A percentile compares a stretch with the other conserved stretches of the same genome.
Evolutionary conservation across 768 basidiomycete genomes (phyloP).

Genomic region (Crucibulum laeve): DNA sequence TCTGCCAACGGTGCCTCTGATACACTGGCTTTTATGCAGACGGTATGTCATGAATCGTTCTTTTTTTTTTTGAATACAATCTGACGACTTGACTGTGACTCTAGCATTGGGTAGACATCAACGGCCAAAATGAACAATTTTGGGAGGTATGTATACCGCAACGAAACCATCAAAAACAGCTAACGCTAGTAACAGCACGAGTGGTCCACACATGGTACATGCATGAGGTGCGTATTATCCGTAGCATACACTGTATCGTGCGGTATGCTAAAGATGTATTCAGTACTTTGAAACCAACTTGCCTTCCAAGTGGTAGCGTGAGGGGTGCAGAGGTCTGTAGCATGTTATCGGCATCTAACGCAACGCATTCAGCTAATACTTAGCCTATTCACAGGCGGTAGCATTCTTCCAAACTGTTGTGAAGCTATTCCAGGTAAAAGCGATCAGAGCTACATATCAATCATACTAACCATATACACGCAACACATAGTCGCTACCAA

Average conservation of each 20-base stretch:
- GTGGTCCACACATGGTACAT: conserved; percentile 67
- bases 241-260: neutral
- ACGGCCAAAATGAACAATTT: conserved; percentile 56
- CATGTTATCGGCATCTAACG: neutral
- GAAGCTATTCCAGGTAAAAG: conserved; percentile 48
- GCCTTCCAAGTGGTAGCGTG: conserved; percentile 56
- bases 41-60: conserved; percentile 14
- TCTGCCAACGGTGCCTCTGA: conserved; percentile 50
- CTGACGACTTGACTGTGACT: no score
- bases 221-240: conserved; percentile 31
- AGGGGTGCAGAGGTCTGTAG: conserved; percentile 53
- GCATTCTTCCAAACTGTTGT: conserved; percentile 62
- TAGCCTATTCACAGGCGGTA: conserved; percentile 43
- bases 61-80: neutral
- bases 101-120: conserved; percentile 59
- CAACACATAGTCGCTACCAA: conserved; percentile 50
- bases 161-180: neutral
- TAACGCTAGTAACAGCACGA: conserved; percentile 44
- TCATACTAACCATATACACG: conserved; percentile 4
- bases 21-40: conserved; percentile 56
- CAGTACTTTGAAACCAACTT: conserved; percentile 56
- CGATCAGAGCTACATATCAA: conserved; percentile 24
- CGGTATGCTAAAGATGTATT: neutral
- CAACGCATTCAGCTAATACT: neutral
- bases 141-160: conserved; percentile 50